Conservation (phyloP, 2,329 filamentous ascomycete species). For the Paracoccidioides brasiliensis region DNA sequence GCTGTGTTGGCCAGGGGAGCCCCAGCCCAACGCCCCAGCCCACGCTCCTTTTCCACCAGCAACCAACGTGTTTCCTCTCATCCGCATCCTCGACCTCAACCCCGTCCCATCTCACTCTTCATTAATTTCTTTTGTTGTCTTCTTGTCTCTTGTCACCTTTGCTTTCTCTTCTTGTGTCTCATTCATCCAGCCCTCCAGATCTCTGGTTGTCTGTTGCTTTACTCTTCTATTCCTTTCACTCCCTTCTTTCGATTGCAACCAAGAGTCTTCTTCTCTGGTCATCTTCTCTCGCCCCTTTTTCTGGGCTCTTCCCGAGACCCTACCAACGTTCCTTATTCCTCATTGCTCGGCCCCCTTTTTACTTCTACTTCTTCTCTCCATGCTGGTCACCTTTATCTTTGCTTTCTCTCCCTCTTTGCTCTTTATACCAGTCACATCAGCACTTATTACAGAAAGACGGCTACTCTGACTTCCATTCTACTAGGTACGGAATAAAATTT, state of each 20-base stretch:
- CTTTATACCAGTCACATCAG: neutral
- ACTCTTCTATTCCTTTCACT: neutral
- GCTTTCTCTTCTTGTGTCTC: conserved; percentile 2
- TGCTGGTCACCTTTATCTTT: conserved; percentile 4
- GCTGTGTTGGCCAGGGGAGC: no score
- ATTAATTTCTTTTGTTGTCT: conserved; percentile 4
- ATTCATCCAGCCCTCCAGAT: conserved; percentile 1
- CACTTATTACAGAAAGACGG: neutral
- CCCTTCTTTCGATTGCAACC: conserved; percentile 1
- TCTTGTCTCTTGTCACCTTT: conserved; percentile 3
- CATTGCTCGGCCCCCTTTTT: neutral
- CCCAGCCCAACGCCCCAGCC: neutral
- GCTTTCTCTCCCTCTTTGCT: neutral
- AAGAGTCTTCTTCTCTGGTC: neutral
- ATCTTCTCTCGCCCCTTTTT: neutral
- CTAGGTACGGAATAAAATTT: neutral
- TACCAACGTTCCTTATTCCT: neutral
- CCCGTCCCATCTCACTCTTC: conserved; percentile 6
- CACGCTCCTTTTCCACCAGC: neutral
- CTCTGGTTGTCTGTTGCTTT: neutral
- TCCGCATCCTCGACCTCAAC: neutral
- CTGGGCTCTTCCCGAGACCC: neutral
- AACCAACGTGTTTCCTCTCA: conserved; percentile 8
- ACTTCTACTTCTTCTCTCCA: conserved; percentile 3
- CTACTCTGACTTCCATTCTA: neutral